Conservation (phyloP, 768 basidiomycete species). For the Tricholoma matsutake region DNA sequence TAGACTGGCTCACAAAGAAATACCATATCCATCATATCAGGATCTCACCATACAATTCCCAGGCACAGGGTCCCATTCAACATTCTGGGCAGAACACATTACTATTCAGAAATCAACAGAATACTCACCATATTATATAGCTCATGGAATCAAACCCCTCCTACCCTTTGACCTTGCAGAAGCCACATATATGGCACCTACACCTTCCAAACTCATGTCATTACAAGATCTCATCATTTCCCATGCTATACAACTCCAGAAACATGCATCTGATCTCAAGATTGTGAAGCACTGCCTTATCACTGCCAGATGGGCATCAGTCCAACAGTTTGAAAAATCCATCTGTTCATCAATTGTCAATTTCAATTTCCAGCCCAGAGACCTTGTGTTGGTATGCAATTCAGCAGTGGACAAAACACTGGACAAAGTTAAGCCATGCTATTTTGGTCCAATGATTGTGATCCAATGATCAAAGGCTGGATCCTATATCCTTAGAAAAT, state of each 20-base stretch:
- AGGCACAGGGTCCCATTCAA: too few species aligned
- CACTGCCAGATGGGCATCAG: conserved; percentile 4
- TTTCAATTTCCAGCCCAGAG: conserved; percentile 10
- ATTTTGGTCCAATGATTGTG: conserved; percentile 27
- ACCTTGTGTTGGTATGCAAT: conserved; percentile 23
- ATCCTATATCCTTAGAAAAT: conserved; percentile 12
- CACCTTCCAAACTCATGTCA: conserved; percentile 2
- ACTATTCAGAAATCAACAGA: conserved; percentile 24
- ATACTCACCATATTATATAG: conserved; percentile 29
- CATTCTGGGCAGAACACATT: conserved; percentile 19
- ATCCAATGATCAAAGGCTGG: conserved; percentile 10
- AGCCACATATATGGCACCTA: conserved; percentile 16
- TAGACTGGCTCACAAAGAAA: conserved; percentile 9
- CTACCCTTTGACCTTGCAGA: conserved; percentile 21
- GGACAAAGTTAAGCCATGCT: conserved; percentile 21
- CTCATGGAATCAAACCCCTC: conserved; percentile 22
- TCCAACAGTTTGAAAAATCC: conserved; percentile 7
- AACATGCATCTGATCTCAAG: conserved; percentile 11
- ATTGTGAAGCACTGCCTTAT: conserved; percentile 9
- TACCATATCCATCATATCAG: conserved; percentile 30
- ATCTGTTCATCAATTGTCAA: conserved; percentile 8
- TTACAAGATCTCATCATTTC: conserved; percentile 9
- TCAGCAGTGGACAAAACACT: not conserved
- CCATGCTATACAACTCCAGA: conserved; percentile 13
- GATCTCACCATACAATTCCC: conserved; percentile 35